phyloP scores from a whole-genome alignment of 208 protist species.

The Wallacemonas sp. region DNA sequence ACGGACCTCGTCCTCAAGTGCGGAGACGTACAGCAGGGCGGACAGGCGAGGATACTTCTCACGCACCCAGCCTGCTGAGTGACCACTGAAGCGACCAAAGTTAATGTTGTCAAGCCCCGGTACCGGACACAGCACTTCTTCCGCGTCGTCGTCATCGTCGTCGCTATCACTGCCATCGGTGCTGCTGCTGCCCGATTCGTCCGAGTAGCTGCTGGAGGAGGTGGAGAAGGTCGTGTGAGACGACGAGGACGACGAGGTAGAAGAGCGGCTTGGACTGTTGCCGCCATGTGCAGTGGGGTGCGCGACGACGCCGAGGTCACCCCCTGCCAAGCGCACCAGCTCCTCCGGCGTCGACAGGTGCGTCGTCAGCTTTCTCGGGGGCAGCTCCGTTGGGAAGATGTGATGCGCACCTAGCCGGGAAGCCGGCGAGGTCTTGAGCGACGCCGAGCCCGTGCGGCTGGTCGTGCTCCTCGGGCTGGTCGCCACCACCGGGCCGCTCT shows the following conservation, averaged over 20 bases:
- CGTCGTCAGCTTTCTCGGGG: slow-evolving; percentile 13
- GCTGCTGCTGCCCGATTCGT: not conserved
- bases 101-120: slow-evolving; percentile 86
- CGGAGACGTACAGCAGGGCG: slow-evolving; percentile 43
- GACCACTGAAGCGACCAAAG: slow-evolving; percentile 76
- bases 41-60: slow-evolving; percentile 63
- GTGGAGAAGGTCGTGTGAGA: not conserved
- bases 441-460: not conserved
- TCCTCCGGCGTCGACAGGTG: not conserved
- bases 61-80: slow-evolving; percentile 53
- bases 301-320: slow-evolving; percentile 19
- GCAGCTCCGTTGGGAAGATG: slow-evolving; percentile 16
- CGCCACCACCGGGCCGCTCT: no score
- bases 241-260: not conserved
- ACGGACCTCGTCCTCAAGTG: slow-evolving; percentile 13
- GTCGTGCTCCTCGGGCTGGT: not conserved
- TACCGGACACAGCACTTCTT: slow-evolving; percentile 77
- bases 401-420: not conserved
- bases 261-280: no score
- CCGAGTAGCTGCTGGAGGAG: no score
- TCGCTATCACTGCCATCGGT: slow-evolving; percentile 2
- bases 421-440: not conserved
- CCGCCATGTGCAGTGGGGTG: not conserved
- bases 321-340: slow-evolving; percentile 23
- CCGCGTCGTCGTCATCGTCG: slow-evolving; percentile 37